Evolutionary conservation across 2,329 filamentous ascomycete species (phyloP).

Genomic region (Cytospora schulzeri): DNA sequence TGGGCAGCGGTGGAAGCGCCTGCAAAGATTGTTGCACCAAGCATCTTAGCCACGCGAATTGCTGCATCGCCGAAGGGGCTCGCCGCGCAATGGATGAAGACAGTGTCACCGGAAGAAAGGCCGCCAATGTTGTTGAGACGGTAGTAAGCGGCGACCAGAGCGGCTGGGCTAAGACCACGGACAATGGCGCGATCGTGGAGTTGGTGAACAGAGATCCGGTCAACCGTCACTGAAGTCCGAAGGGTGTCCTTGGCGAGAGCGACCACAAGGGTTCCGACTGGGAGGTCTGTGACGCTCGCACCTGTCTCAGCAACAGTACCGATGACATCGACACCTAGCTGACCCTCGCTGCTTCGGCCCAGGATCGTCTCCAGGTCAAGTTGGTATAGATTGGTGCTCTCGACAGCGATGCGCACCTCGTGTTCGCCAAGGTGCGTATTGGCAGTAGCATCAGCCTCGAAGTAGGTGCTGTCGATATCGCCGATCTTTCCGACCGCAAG

Average conservation of each 20-base stretch:
- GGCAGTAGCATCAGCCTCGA: slow-evolving; percentile 26
- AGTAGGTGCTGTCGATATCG: slow-evolving; percentile 27
- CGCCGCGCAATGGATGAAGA: slow-evolving; percentile 49
- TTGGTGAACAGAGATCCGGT: slow-evolving; percentile 40
- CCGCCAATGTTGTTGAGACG: slow-evolving; percentile 39
- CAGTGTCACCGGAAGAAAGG: slow-evolving; percentile 34
- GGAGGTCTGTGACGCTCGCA: slow-evolving; percentile 36
- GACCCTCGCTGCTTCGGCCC: slow-evolving; percentile 37
- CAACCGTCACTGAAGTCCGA: slow-evolving; percentile 38
- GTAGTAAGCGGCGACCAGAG: slow-evolving; percentile 47
- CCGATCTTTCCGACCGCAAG: slow-evolving; percentile 27
- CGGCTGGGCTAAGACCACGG: slow-evolving; percentile 39
- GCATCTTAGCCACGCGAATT: slow-evolving; percentile 42
- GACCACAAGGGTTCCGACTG: slow-evolving; percentile 45
- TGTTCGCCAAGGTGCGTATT: slow-evolving; percentile 31
- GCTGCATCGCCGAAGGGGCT: slow-evolving; percentile 48
- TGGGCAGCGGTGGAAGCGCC: slow-evolving; percentile 44
- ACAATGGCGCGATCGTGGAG: slow-evolving; percentile 31
- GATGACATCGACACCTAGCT: slow-evolving; percentile 45
- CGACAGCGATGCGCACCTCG: slow-evolving; percentile 46
- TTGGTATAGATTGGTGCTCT: slow-evolving; percentile 39
- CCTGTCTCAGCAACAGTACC: slow-evolving; percentile 43
- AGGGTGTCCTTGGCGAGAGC: slow-evolving; percentile 43
- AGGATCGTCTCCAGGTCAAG: slow-evolving; percentile 41
- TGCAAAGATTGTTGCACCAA: slow-evolving; percentile 45